Evolutionary conservation across 495 filamentous ascomycete species (phyloP).

Genomic region (Aspergillus conjunctus): DNA sequence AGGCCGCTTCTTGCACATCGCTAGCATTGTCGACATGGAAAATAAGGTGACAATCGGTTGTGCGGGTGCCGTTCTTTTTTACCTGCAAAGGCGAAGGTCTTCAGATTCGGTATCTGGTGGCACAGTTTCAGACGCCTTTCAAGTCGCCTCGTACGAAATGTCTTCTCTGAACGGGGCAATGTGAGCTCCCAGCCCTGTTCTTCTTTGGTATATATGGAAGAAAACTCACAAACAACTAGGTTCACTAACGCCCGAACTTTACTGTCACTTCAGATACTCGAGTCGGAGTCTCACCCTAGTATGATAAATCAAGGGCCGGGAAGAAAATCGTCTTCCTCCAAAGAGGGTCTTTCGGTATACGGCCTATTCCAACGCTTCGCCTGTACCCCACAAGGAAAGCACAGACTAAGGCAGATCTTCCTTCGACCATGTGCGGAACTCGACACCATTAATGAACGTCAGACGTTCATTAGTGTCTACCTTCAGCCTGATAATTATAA

Average conservation of each 20-base stretch:
- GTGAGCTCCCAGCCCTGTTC: slow-evolving; percentile 43
- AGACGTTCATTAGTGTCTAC: slow-evolving; percentile 68
- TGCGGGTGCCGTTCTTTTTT: slow-evolving; percentile 79
- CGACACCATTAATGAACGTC: slow-evolving; percentile 69
- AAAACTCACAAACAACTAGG: slow-evolving; percentile 40
- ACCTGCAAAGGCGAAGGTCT: slow-evolving; percentile 71
- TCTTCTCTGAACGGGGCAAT: slow-evolving; percentile 75
- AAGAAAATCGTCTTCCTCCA: slow-evolving; percentile 66
- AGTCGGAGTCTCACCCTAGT: slow-evolving; percentile 82
- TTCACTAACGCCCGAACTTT: slow-evolving; percentile 82
- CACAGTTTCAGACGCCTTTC: slow-evolving; percentile 53
- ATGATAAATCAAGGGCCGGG: slow-evolving; percentile 77
- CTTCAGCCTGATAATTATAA: slow-evolving; percentile 68
- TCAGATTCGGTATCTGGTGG: slow-evolving; percentile 60
- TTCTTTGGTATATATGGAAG: not conserved
- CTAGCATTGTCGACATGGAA: slow-evolving; percentile 75
- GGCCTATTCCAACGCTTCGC: slow-evolving; percentile 80
- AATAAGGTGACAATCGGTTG: slow-evolving; percentile 77
- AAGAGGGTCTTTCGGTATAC: slow-evolving; percentile 88
- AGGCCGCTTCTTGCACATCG: slow-evolving; percentile 69
- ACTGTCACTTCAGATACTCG: slow-evolving; percentile 81
- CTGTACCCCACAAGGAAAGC: slow-evolving; percentile 78
- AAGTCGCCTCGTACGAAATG: slow-evolving; percentile 70
- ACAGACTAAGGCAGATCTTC: slow-evolving; percentile 77
- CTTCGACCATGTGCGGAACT: slow-evolving; percentile 75